These are phyloP conservation scores for Leccinum sublutescens DNA, from an alignment of 768 basidiomycete species.

Conservation along the genomic window DNA sequence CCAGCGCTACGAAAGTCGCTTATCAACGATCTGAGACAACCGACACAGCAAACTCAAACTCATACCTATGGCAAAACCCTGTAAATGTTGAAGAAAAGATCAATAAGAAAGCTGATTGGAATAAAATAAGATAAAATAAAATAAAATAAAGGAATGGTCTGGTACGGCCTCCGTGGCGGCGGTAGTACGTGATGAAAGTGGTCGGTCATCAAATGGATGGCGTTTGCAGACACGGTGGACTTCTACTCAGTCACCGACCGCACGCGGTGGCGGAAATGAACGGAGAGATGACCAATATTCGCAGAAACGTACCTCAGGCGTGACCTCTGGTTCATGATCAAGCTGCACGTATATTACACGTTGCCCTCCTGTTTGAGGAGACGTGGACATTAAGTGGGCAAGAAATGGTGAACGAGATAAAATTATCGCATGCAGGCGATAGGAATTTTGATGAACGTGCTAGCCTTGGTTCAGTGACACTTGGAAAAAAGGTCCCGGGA, in stretches of 20 bases:
- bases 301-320: conserved; percentile 65
- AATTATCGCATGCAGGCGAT: conserved; percentile 81
- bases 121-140: conserved; percentile 4
- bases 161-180: conserved; percentile 23
- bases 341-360: conserved; percentile 72
- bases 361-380: conserved; percentile 62
- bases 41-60: conserved; percentile 2
- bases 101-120: not conserved
- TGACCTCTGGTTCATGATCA: conserved; percentile 78
- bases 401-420: conserved; percentile 86
- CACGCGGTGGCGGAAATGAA: conserved; percentile 33
- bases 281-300: conserved; percentile 21
- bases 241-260: conserved; percentile 20
- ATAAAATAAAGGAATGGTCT: conserved; percentile 14
- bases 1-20: conserved; percentile 52
- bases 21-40: conserved; percentile 17
- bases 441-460: conserved; percentile 74
- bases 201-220: conserved; percentile 17
- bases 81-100: conserved; percentile 14
- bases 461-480: conserved; percentile 29
- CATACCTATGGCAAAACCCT: conserved; percentile 78
- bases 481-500: conserved; percentile 6
- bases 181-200: conserved; percentile 14
- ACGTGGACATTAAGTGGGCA: conserved; percentile 84
- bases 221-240: conserved; percentile 17